Base-by-base conservation (phyloP, 768 basidiomycete genomes). In the Russula vinacea region DNA sequence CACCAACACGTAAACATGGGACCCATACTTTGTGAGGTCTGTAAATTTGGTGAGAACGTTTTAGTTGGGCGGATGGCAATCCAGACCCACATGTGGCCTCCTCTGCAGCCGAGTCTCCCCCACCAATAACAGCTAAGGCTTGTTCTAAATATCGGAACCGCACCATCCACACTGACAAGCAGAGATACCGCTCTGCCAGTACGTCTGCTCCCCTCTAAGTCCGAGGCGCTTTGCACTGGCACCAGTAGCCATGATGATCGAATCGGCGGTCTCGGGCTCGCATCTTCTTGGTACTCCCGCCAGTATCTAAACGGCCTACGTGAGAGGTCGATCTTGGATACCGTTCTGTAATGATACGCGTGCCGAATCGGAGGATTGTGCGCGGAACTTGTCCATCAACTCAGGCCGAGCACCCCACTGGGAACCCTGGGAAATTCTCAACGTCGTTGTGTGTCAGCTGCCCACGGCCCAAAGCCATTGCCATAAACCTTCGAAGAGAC, bases 141-240 rank as follows among this genome's bases (percentile, higher is more conserved):
- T 98, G 74, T 96, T 70, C 92, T 83, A 82, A 99, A 99, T 72
- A 99, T 99, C 13, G 97, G 97, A 9, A 98, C 97, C 5, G 97
- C 97, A 66, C 97, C 97, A 74, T 99, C 97, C 97, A 99, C 4
- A 99, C 97, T 3, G 97, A 75, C 97, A 99, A 13, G 97, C 97
- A 64, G 90, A 92, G 75, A 99, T 98, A 60, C 97, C 97, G 67
- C 90, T 92, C 76, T 99, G 96, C 97, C 97, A 99, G 75, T 99
- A 99, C 0, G 83, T 88, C 33, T 92, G 84, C 76, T 99, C 97
- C 39, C 97, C 97, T 58, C 87, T 89, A 51, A 99, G 81, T 49
- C 87, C 86, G 60, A 98, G 78, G 45, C 97, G 84, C 76, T 96
- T 96, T 26, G 97, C 97, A 62, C 91, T 94, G 29, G 97, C 97